Evolutionary conservation across 2,329 filamentous ascomycete genomes (phyloP), one percentile per base, ranked within the genome.

Genomic region (Periconia macrospinosa): DNA sequence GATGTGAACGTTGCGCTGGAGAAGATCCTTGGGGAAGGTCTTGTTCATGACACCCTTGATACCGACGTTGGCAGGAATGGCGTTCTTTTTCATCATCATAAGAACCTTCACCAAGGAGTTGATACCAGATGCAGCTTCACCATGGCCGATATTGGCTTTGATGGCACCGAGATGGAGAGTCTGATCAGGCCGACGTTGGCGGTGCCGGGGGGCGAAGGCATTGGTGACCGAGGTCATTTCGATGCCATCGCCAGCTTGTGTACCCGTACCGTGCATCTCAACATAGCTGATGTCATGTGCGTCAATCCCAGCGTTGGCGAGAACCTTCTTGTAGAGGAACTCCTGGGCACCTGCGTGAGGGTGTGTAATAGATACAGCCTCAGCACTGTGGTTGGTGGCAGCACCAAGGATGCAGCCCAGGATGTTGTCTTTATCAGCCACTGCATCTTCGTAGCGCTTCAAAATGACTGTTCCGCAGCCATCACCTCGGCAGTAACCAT

Each of bases 251-350:
- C 90, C 91, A 30, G 89, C 90, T 71, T 94, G 90, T 0, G 90
- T 96, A 30, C 91, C 91, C 2, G 91, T 96, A 14, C 90, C 91
- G 71, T 96, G 91, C 86, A 94, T 91, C 74, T 95, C 91, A 9
- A 96, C 86, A 66, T 93, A 95, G 72, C 86, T 86, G 46, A 96
- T 82, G 58, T 92, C 88, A 47, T 86, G 81, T 1, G 90, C 88
- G 65, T 92, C 86, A 19, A 94, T 82, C 54, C 88, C 87, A 41
- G 89, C 87, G 42, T 89, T 83, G 45, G 87, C 83, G 1, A 94
- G 79, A 27, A 94, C 86, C 40, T 84, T 80, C 52, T 83, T 83
- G 64, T 88, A 93, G 11, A 94, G 76, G 45, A 83, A 79, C 13
- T 89, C 85, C 71, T 95, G 91, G 0, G 89, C 88, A 14, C 85